These are phyloP conservation scores for Botrytis deweyae DNA, from an alignment of 2,329 filamentous ascomycete species.

Conservation along the genomic window DNA sequence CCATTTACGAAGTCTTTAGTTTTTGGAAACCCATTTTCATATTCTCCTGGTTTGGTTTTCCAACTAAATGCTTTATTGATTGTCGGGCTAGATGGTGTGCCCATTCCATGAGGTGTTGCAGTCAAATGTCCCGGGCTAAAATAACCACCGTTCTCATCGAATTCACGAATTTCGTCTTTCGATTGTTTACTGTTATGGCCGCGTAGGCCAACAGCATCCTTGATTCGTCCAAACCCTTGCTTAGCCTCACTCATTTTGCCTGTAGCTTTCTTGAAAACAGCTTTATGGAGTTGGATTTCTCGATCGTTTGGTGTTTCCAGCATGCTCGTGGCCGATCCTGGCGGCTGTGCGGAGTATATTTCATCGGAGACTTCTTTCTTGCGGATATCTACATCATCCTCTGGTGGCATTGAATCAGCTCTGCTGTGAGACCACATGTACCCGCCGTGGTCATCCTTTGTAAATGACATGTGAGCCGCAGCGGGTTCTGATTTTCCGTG, in stretches of 20 bases:
- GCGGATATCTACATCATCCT: slow-evolving; percentile 50
- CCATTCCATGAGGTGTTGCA: slow-evolving; percentile 24
- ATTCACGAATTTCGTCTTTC: slow-evolving; percentile 47
- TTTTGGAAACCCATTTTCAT: slow-evolving; percentile 41
- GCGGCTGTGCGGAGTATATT: slow-evolving; percentile 46
- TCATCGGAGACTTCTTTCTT: slow-evolving; percentile 44
- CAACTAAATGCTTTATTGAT: slow-evolving; percentile 57
- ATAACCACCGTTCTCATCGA: slow-evolving; percentile 29
- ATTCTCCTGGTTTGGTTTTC: slow-evolving; percentile 64
- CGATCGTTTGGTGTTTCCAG: slow-evolving; percentile 55
- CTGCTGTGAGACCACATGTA: slow-evolving; percentile 49
- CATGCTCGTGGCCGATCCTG: slow-evolving; percentile 49
- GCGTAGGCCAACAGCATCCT: slow-evolving; percentile 69
- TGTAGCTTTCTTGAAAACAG: slow-evolving; percentile 76
- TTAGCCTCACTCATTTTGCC: slow-evolving; percentile 78
- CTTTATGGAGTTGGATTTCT: slow-evolving; percentile 56
- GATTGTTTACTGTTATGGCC: slow-evolving; percentile 56
- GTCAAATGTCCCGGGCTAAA: slow-evolving; percentile 32
- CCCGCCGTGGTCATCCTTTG: slow-evolving; percentile 54
- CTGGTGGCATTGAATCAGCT: slow-evolving; percentile 50
- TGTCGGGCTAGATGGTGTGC: slow-evolving; percentile 30
- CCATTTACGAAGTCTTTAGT: slow-evolving; percentile 24
- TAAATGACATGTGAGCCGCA: slow-evolving; percentile 50
- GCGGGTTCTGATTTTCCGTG: slow-evolving; percentile 49
- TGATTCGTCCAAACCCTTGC: slow-evolving; percentile 80